These are phyloP conservation scores for Mycosphaerella sp. DNA, from an alignment of 2,329 filamentous ascomycete genomes.

Conservation along the genomic window DNA sequence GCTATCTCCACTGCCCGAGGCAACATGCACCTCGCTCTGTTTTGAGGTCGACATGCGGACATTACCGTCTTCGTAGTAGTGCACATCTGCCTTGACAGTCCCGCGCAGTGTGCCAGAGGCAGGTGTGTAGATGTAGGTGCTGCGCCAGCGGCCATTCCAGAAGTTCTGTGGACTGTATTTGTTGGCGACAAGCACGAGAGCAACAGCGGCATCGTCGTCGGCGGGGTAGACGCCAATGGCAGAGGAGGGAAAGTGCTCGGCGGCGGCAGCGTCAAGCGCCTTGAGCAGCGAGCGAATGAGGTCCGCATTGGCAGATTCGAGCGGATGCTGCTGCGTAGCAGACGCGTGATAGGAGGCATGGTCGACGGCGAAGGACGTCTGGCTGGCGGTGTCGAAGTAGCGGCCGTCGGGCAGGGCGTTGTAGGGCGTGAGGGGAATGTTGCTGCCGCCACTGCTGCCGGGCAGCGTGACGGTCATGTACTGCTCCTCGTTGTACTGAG, in stretches of 20 bases:
- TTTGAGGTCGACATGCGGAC: slow-evolving; percentile 90
- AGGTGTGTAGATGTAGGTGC: slow-evolving; percentile 72
- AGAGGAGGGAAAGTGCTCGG: slow-evolving; percentile 81
- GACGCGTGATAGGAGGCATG: slow-evolving; percentile 84
- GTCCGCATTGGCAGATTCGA: slow-evolving; percentile 71
- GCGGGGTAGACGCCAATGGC: slow-evolving; percentile 77
- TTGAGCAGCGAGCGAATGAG: slow-evolving; percentile 81
- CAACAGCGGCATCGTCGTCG: slow-evolving; percentile 66
- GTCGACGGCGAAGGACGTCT: slow-evolving; percentile 82
- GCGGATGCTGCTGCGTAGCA: slow-evolving; percentile 66
- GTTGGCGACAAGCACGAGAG: slow-evolving; percentile 81
- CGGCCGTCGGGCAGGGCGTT: slow-evolving; percentile 72
- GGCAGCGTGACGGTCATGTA: slow-evolving; percentile 84
- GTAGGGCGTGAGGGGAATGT: slow-evolving; percentile 72
- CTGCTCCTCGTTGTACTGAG: slow-evolving; percentile 96
- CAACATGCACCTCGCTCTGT: slow-evolving; percentile 55
- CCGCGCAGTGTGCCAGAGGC: slow-evolving; percentile 64
- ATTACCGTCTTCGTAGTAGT: slow-evolving; percentile 99
- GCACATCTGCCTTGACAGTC: slow-evolving; percentile 85
- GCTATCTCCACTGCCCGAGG: slow-evolving; percentile 57
- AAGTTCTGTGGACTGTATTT: slow-evolving; percentile 98
- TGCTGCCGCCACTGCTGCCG: slow-evolving; percentile 69
- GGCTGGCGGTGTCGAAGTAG: slow-evolving; percentile 86
- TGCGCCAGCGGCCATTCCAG: slow-evolving; percentile 98
- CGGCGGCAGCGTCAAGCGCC: slow-evolving; percentile 65